Conservation (phyloP, 2,329 filamentous ascomycete genomes). For the Grosmannia clavigera region DNA sequence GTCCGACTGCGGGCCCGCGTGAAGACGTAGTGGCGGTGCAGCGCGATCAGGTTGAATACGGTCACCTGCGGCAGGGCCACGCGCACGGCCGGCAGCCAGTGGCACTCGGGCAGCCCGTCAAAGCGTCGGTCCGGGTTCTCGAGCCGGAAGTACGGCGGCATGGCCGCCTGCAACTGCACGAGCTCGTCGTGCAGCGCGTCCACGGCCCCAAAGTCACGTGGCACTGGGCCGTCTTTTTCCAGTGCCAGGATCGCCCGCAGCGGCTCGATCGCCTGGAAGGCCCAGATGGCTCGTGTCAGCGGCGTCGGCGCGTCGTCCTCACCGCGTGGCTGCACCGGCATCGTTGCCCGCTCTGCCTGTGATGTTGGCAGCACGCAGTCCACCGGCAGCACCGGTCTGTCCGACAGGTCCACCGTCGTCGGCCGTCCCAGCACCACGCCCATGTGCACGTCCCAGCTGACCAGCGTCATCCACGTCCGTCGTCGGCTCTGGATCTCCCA, state of each 20-base stretch:
- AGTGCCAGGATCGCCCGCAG: conserved; percentile 42
- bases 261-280: conserved; percentile 32
- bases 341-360: conserved; percentile 27
- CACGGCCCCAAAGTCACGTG: conserved; percentile 40
- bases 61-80: conserved; percentile 34
- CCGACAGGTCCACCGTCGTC: conserved; percentile 39
- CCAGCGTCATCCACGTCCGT: conserved; percentile 42
- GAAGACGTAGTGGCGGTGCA: conserved; percentile 52
- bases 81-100: conserved; percentile 37
- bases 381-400: conserved; percentile 36
- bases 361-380: conserved; percentile 35
- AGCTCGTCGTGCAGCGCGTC: conserved; percentile 41
- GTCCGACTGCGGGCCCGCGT: conserved; percentile 39
- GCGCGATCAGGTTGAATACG: conserved; percentile 43
- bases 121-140: conserved; percentile 45
- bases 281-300: conserved; percentile 40
- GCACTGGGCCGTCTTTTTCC: conserved; percentile 42
- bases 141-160: conserved; percentile 40
- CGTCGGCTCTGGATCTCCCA: conserved; percentile 46
- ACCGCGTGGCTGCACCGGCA: conserved; percentile 33
- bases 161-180: conserved; percentile 31
- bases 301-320: conserved; percentile 44
- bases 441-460: conserved; percentile 42
- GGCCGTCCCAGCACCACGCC: conserved; percentile 41
- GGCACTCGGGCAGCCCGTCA: conserved; percentile 38